phyloP scores from a whole-genome alignment of 306 rosid genomes.

The Vigna hirtella region DNA sequence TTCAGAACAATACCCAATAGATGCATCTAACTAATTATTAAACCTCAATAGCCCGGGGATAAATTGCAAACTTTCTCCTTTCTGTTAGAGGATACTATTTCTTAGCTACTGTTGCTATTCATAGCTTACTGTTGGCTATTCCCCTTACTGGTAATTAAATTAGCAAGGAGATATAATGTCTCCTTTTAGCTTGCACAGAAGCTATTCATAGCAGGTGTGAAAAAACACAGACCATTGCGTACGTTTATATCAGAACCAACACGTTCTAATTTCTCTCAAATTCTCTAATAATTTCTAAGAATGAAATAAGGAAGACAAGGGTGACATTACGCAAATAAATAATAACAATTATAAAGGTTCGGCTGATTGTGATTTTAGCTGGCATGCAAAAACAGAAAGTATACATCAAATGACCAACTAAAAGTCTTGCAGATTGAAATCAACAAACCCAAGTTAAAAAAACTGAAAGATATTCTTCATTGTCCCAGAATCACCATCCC shows the following conservation, averaged over 20 bases:
- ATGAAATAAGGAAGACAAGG: neutral
- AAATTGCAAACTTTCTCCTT: neutral
- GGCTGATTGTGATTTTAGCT: neutral
- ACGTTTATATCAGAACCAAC: neutral
- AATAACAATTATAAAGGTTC: neutral
- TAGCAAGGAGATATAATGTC: neutral
- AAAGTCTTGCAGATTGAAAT: slow-evolving; percentile 17
- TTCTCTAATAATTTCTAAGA: slow-evolving; percentile 1
- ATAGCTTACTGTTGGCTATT: neutral
- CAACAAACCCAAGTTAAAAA: slow-evolving; percentile 26
- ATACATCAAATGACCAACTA: neutral
- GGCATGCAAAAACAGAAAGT: neutral
- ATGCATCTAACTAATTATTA: neutral
- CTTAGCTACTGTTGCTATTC: neutral
- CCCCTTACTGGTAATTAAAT: neutral
- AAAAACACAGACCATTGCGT: neutral
- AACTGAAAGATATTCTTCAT: neutral
- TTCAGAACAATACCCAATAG: slow-evolving; percentile 14
- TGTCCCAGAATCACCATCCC: slow-evolving; percentile 14
- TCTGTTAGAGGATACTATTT: neutral
- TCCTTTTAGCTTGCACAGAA: neutral
- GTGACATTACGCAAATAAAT: slow-evolving; percentile 1
- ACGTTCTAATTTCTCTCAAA: neutral
- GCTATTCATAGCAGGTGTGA: neutral
- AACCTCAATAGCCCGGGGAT: slow-evolving; percentile 1